Percentiles rank a stretch among this genome's conserved stretches.
These are phyloP conservation scores for Alnus rubra DNA, from an alignment of 306 rosid genomes.

Conservation along the genomic window DNA sequence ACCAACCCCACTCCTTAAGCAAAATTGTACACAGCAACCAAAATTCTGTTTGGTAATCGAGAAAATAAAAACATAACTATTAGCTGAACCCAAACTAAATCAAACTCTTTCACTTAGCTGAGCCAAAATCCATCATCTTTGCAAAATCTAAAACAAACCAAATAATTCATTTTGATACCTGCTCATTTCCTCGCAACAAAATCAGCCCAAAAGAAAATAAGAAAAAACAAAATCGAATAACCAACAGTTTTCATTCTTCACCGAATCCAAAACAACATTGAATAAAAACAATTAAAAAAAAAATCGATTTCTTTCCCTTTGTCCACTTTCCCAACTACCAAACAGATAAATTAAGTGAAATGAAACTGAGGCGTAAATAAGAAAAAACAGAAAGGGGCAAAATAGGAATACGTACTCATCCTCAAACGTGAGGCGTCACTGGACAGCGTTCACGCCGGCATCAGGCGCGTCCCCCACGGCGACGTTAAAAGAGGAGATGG, in stretches of 20 bases:
- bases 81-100: background rate
- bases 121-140: background rate
- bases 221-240: conserved; percentile 5
- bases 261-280: background rate
- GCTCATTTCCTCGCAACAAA: background rate
- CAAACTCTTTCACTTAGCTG: background rate
- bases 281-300: background rate
- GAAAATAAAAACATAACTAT: background rate
- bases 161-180: background rate
- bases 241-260: background rate
- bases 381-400: background rate
- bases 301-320: background rate
- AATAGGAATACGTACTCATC: conserved; percentile 59
- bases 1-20: no score
- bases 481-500: conserved; percentile 27
- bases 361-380: background rate
- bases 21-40: background rate
- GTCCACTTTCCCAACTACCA: background rate
- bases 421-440: conserved; percentile 97
- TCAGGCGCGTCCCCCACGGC: conserved; percentile 70
- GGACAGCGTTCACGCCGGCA: conserved; percentile 92
- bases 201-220: background rate
- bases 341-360: background rate
- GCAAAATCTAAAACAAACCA: background rate
- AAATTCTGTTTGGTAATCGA: background rate